Base-by-base conservation (phyloP, 352 stramenopile genomes). In the Lagenidium sp. region DNA sequence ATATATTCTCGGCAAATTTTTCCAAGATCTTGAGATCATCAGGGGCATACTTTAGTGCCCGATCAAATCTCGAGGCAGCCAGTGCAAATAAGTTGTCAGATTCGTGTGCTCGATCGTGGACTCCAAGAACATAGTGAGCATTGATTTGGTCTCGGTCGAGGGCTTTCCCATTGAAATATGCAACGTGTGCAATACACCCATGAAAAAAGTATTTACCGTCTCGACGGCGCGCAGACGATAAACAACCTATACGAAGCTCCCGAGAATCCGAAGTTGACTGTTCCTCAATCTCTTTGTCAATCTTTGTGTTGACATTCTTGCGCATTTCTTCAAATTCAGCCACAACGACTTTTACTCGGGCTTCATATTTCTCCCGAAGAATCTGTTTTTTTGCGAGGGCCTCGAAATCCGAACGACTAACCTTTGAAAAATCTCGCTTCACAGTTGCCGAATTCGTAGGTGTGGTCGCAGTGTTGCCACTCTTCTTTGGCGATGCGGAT, bases 141-240 rank as follows among this genome's bases (percentile, higher is more conserved):
- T 85, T 82, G 19, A 96, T 50, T 41, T 78, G 54, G 25, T 95
- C 84, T 0, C 68, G 66, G 34, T 44, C 72, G 15, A 96, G 41
- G 5, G 56, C 50, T 7, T 54, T 45, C 6, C 61, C 61, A 26
- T 75, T 78, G 63, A 92, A 96, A 41, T 86, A 91, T 10, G 80
- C 82, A 6, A 96, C 76, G 40, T 95, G 84, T 15, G 80, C 79
- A 21, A 95, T 72, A 11, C 54, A 48, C 3, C 86, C 86, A 15
- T 85, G 64, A 50, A 95, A 95, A 54, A 88, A 95, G 41, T 87
- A 69, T 28, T 91, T 93, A 11, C 79, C 78, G 32, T 93, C 74
- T 23, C 54, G 62, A 4, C 69, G 71, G 6, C 65, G 61, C 6
- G 65, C 61, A 1, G 70, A 77, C 6, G 72, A 87, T 15, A 86